A percentile compares a stretch with the other conserved stretches of the same genome.
phyloP scores from a whole-genome alignment of 495 filamentous ascomycete genomes.

The Hyaloscypha hepaticicola region DNA sequence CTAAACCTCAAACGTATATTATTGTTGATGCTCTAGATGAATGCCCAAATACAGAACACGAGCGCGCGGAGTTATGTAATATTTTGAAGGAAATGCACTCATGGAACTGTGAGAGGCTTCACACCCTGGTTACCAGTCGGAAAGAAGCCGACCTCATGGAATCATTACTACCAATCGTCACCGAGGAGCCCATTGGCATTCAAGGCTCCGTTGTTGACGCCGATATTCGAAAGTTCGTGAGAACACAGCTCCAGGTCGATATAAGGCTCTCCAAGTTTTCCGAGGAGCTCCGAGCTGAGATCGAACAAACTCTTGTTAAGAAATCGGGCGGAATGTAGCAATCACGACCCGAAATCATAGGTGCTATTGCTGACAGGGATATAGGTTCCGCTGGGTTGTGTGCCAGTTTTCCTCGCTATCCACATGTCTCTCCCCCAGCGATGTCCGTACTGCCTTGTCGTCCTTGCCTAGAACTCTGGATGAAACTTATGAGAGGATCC shows the following conservation, averaged over 20 bases:
- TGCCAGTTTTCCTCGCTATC: neutral
- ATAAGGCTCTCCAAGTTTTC: neutral
- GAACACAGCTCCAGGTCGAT: neutral
- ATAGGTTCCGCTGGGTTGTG: conserved; percentile 5
- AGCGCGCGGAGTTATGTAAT: neutral
- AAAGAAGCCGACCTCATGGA: neutral
- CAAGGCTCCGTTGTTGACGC: neutral
- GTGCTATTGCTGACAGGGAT: neutral
- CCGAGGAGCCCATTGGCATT: neutral
- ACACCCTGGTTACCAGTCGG: neutral
- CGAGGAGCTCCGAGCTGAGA: neutral
- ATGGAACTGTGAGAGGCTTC: neutral
- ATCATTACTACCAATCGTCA: neutral
- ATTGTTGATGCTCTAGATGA: conserved; percentile 8
- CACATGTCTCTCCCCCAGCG: neutral
- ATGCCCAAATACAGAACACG: neutral
- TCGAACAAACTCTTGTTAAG: neutral
- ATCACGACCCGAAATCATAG: too few species aligned
- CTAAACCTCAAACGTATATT: neutral
- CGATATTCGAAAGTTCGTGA: neutral
- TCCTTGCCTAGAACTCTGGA: conserved; percentile 27
- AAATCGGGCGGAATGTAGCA: neutral
- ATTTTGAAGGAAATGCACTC: neutral
- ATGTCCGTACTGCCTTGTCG: neutral
- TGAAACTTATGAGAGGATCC: conserved; percentile 39